These are phyloP conservation scores for Eucalyptus dawsonii DNA, from an alignment of 345 rosid species.

Conservation along the genomic window DNA sequence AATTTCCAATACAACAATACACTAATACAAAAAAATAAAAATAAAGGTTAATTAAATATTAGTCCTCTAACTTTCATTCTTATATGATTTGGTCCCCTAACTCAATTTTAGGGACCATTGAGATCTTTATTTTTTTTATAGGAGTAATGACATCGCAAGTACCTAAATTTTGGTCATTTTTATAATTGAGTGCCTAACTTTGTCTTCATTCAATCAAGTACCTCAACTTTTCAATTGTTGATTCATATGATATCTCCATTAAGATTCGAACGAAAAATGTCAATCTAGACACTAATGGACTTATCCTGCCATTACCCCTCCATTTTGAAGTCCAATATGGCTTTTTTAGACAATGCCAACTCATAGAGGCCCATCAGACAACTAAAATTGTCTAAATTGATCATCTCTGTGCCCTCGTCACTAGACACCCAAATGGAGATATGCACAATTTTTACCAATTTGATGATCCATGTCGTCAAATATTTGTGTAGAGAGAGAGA, in stretches of 20 bases:
- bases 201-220: background rate
- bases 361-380: background rate
- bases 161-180: background rate
- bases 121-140: background rate
- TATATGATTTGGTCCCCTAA: background rate
- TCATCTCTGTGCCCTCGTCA: background rate
- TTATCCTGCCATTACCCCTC: background rate
- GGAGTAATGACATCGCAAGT: background rate
- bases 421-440: background rate
- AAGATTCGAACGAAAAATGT: background rate
- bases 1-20: background rate
- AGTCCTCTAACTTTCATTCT: background rate
- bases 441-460: background rate
- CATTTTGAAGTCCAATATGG: background rate
- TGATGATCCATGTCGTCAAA: background rate
- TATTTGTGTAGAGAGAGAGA: background rate
- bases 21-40: no score
- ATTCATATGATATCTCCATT: background rate
- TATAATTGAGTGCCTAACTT: background rate
- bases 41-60: background rate
- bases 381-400: no score
- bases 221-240: background rate
- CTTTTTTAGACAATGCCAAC: background rate
- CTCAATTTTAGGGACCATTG: background rate
- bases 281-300: background rate